These are phyloP conservation scores for Zygosaccharomyces bailii DNA, from an alignment of 805 yeast genomes.

Conservation along the genomic window DNA sequence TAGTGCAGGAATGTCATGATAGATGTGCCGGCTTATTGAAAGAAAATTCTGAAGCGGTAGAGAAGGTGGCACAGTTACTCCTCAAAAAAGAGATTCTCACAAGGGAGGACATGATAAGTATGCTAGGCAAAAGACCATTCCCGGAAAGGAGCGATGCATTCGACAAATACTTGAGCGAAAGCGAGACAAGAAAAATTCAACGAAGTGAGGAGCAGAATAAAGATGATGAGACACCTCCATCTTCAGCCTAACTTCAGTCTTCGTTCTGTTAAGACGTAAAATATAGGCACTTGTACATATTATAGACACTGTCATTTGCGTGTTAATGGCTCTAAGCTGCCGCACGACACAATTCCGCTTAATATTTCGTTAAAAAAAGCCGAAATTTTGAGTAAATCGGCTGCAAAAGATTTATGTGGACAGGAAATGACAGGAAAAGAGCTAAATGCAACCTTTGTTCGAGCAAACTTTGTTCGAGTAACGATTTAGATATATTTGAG, in stretches of 20 bases:
- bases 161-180: slow-evolving; percentile 35
- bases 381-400: background rate
- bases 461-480: background rate
- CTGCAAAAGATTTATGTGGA: background rate
- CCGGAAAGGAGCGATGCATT: slow-evolving; percentile 88
- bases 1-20: slow-evolving; percentile 71
- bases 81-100: slow-evolving; percentile 85
- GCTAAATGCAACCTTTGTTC: background rate
- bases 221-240: slow-evolving; percentile 1
- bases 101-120: slow-evolving; percentile 86
- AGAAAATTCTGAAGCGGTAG: slow-evolving; percentile 73
- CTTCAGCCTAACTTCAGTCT: background rate
- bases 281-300: slow-evolving; percentile 4
- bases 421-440: too few relatives aligned
- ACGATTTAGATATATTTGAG: background rate
- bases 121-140: slow-evolving; percentile 90
- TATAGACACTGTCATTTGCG: background rate
- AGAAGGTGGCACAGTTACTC: slow-evolving; percentile 81
- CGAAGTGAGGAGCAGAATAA: slow-evolving; percentile 22
- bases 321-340: background rate
- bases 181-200: slow-evolving; percentile 27
- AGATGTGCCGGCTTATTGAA: slow-evolving; percentile 65
- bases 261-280: background rate
- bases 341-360: background rate
- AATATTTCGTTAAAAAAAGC: background rate